Evolutionary conservation across 768 basidiomycete species (phyloP).

Genomic region (Pulveroboletus sp.): DNA sequence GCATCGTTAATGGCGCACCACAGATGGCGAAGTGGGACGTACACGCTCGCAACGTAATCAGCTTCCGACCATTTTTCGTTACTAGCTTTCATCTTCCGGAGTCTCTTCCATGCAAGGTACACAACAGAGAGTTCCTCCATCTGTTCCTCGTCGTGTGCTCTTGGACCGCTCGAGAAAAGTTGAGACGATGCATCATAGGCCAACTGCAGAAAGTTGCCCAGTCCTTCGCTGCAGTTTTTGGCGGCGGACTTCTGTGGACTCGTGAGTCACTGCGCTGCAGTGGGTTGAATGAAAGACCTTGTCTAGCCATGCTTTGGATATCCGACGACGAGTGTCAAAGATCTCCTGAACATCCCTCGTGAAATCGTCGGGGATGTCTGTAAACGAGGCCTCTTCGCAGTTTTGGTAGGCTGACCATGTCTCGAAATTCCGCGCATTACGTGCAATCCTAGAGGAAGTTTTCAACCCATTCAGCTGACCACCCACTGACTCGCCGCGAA

Average conservation of each 20-base stretch:
- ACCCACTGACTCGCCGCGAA: background rate
- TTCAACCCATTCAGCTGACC: background rate
- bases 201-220: conserved; percentile 25
- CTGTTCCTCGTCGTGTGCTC: conserved; percentile 20
- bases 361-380: conserved; percentile 42
- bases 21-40: conserved; percentile 14
- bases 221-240: conserved; percentile 10
- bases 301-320: conserved; percentile 43
- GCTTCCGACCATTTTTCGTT: conserved; percentile 51
- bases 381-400: conserved; percentile 46
- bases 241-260: conserved; percentile 2
- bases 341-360: conserved; percentile 35
- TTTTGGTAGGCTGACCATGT: conserved; percentile 47
- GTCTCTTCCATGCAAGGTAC: conserved; percentile 43
- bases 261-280: conserved; percentile 1
- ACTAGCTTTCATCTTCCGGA: conserved; percentile 41
- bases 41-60: conserved; percentile 55
- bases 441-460: conserved; percentile 40
- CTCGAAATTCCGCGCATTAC: conserved; percentile 46
- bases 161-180: conserved; percentile 36
- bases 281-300: conserved; percentile 27
- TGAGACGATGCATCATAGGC: conserved; percentile 35
- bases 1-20: background rate
- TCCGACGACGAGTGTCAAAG: conserved; percentile 33
- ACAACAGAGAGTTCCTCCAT: conserved; percentile 40